Conservation (phyloP, 257 asterid genomes). For the Lithospermum erythrorhizon region DNA sequence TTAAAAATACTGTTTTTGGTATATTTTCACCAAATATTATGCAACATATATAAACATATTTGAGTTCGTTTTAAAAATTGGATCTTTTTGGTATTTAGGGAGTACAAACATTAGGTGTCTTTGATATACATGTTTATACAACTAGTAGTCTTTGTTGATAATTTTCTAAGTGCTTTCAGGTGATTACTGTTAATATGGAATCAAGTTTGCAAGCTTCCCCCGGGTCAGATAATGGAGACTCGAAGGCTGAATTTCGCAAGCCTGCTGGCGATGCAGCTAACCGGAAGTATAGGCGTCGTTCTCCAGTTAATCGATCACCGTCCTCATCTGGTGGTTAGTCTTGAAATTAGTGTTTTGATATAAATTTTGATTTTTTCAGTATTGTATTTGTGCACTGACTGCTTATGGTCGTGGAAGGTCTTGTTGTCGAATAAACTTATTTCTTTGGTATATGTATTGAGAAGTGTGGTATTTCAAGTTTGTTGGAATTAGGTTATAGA, state of each 20-base stretch:
- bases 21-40: too few species aligned
- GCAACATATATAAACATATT: too few species aligned
- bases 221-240: conserved; percentile 31
- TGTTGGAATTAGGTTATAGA: background rate
- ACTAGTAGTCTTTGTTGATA: background rate
- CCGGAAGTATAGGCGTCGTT: conserved; percentile 83
- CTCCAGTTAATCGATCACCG: conserved; percentile 58
- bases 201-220: conserved; percentile 20
- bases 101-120: background rate
- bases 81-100: too few species aligned
- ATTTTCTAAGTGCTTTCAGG: conserved; percentile 10
- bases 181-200: conserved; percentile 32
- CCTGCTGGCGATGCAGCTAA: conserved; percentile 52
- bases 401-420: too few species aligned
- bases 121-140: background rate
- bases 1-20: too few species aligned
- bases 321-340: conserved; percentile 53
- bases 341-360: background rate
- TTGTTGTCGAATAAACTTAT: background rate
- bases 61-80: too few species aligned
- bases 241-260: conserved; percentile 66
- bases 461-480: background rate
- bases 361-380: background rate
- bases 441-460: background rate
- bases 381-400: too few species aligned